Evolutionary conservation across 2,329 filamentous ascomycete species (phyloP), one percentile per base, ranked within the genome.

Genomic region (Colletotrichum endophyticum): DNA sequence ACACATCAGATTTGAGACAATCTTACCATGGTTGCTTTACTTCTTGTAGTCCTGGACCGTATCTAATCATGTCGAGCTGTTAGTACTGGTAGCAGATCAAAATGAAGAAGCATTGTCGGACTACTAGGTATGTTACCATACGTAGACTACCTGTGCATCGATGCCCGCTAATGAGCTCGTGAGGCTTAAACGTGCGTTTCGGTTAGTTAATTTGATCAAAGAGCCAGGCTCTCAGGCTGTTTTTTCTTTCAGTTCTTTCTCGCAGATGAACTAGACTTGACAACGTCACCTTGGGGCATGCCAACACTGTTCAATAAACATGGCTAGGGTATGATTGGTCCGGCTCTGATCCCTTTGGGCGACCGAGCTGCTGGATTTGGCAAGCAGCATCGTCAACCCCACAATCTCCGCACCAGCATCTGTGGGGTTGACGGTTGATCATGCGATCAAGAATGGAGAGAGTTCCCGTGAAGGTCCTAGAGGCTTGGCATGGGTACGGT

Each of bases 331-430:
- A 49, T 49, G n/a, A 49, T 49, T 49, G 44, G 44, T 22, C 44
- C 44, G 44, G 44, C n/a, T 49, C 44, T 49, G 44, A 3, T 49
- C 6, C 0, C n/a, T 49, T 49, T 49, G 44, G n/a, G 44, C 44
- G 44, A 49, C n/a, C 44, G 44, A 49, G 44, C 44, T 49, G n/a
- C 44, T 49, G 44, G 44, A 49, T 22, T 49, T 49, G n/a, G 44
- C 44, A 49, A 49, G 4, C 44, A 13, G n/a, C n/a, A 22, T 25
- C 56, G 67, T 27, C 53, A 61, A 36, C 61, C 61, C 30, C 67
- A 61, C 53, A 57, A 36, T 32, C 30, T 57, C 13, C 30, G 67
- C 30, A 57, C 34, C 16, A 70, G 56, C 53, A 57, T 62, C n/a
- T 70, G 67, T 16, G 49, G 61, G 56, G 28, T 70, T 44, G 32